These are phyloP conservation scores for Zygosaccharomyces pseudorouxii DNA, from an alignment of 805 yeast species.

Conservation along the genomic window DNA sequence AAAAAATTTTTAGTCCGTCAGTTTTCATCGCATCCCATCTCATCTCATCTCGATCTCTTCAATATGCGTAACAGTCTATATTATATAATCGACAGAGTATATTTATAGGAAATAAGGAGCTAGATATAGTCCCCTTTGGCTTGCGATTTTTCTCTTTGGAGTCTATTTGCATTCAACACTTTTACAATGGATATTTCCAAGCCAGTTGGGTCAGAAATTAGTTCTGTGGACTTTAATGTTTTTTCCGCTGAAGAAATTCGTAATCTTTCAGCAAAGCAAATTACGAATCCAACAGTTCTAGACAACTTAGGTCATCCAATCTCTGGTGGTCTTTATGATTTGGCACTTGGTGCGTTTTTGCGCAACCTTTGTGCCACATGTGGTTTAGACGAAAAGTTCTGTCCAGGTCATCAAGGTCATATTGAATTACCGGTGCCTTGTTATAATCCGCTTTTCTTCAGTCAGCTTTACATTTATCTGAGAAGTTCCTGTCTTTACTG, in stretches of 20 bases:
- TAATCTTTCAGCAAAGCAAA: slow-evolving; percentile 86
- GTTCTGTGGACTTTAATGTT: slow-evolving; percentile 88
- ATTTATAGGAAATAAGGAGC: background rate
- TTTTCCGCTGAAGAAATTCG: slow-evolving; percentile 78
- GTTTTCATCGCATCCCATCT: slow-evolving; percentile 16
- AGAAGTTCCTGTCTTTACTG: slow-evolving; percentile 87
- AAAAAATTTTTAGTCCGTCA: slow-evolving; percentile 8
- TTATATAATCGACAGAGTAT: background rate
- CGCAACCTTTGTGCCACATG: slow-evolving; percentile 90
- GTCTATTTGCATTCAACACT: background rate
- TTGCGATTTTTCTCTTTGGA: background rate
- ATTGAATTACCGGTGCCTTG: slow-evolving; percentile 94
- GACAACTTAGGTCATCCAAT: slow-evolving; percentile 96
- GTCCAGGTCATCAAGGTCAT: slow-evolving; percentile 99
- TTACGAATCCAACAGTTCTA: slow-evolving; percentile 91
- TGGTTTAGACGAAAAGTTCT: slow-evolving; percentile 87
- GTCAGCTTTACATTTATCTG: slow-evolving; percentile 79
- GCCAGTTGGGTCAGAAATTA: slow-evolving; percentile 93
- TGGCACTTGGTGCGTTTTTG: slow-evolving; percentile 91
- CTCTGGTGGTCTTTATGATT: slow-evolving; percentile 87
- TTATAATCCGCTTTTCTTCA: slow-evolving; percentile 91
- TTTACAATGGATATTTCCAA: slow-evolving; percentile 83
- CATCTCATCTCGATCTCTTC: slow-evolving; percentile 2
- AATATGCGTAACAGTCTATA: background rate
- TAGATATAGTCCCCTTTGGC: slow-evolving; percentile 3